Evolutionary conservation across 192 early-diverging fungal species (phyloP).

Genomic region (Helicostylum pulchrum): DNA sequence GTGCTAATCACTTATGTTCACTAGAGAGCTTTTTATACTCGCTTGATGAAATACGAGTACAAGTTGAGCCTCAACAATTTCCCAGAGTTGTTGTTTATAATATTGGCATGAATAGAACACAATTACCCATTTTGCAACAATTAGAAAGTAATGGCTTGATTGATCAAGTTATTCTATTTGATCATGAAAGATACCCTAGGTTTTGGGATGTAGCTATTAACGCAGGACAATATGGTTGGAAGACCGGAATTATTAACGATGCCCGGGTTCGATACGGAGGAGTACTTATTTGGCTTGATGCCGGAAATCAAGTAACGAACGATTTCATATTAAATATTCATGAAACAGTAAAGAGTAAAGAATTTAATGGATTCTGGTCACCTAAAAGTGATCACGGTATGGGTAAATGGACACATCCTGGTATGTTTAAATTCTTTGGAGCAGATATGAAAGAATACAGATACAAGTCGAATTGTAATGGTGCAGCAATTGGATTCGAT

Average conservation of each 20-base stretch:
- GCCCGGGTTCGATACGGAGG: slow-evolving; percentile 41
- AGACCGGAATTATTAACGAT: slow-evolving; percentile 52
- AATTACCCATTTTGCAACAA: slow-evolving; percentile 34
- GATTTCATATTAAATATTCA: slow-evolving; percentile 35
- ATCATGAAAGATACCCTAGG: slow-evolving; percentile 42
- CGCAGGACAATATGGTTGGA: slow-evolving; percentile 56
- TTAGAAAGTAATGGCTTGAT: slow-evolving; percentile 40
- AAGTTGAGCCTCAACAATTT: slow-evolving; percentile 32
- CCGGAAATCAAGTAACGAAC: slow-evolving; percentile 45
- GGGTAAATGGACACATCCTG: slow-evolving; percentile 44
- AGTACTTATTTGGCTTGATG: slow-evolving; percentile 47
- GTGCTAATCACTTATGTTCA: slow-evolving; percentile 51
- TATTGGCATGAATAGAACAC: slow-evolving; percentile 44
- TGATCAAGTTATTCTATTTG: slow-evolving; percentile 42
- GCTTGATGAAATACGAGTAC: slow-evolving; percentile 33
- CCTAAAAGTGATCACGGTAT: slow-evolving; percentile 44
- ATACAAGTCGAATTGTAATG: slow-evolving; percentile 47
- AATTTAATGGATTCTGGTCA: slow-evolving; percentile 49
- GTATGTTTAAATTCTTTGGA: slow-evolving; percentile 43
- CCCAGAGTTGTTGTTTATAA: slow-evolving; percentile 50
- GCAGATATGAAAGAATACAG: slow-evolving; percentile 35
- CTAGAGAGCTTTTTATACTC: slow-evolving; percentile 47
- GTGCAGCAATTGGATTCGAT: slow-evolving; percentile 49
- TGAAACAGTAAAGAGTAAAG: slow-evolving; percentile 11
- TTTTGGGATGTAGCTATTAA: slow-evolving; percentile 46